phyloP scores from a whole-genome alignment of 148 eudicot species.

The Dianthus caryophyllus region DNA sequence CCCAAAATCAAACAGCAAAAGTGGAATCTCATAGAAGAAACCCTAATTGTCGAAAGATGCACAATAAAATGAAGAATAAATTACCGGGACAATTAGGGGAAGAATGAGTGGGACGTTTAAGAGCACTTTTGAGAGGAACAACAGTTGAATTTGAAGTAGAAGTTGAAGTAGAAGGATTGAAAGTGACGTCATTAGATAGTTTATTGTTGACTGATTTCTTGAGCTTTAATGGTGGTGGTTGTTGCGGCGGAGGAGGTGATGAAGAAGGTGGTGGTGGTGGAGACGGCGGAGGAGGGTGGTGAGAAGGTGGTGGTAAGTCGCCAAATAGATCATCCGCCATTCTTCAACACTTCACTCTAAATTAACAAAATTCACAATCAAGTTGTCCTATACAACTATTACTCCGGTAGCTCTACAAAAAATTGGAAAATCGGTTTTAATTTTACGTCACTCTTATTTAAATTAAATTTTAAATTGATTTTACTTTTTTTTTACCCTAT shows the following conservation, averaged over 20 bases:
- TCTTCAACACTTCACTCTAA: too few species aligned
- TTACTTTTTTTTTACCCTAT: too few species aligned
- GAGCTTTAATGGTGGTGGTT: conserved; percentile 12
- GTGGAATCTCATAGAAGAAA: not conserved
- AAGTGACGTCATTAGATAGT: too few species aligned
- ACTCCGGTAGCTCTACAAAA: too few species aligned
- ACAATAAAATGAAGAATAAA: not conserved
- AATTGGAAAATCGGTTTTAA: too few species aligned
- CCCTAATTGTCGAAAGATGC: not conserved
- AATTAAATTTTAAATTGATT: too few species aligned
- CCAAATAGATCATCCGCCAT: conserved; percentile 64
- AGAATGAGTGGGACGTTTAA: conserved; percentile 52
- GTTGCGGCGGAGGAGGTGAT: too few species aligned
- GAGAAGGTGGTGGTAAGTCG: conserved; percentile 71
- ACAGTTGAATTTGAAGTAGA: conserved; percentile 35
- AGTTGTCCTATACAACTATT: too few species aligned
- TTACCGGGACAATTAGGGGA: conserved; percentile 36
- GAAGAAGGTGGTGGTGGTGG: conserved; percentile 23
- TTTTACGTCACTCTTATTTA: too few species aligned
- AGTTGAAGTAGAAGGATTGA: conserved; percentile 4
- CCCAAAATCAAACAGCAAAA: too few species aligned
- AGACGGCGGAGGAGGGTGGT: conserved; percentile 53
- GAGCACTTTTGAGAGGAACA: conserved; percentile 78
- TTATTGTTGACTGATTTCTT: conserved; percentile 25
- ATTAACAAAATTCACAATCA: too few species aligned